phyloP scores from a whole-genome alignment of 2,329 filamentous ascomycete species.

The Cryoendolithus antarcticus region DNA sequence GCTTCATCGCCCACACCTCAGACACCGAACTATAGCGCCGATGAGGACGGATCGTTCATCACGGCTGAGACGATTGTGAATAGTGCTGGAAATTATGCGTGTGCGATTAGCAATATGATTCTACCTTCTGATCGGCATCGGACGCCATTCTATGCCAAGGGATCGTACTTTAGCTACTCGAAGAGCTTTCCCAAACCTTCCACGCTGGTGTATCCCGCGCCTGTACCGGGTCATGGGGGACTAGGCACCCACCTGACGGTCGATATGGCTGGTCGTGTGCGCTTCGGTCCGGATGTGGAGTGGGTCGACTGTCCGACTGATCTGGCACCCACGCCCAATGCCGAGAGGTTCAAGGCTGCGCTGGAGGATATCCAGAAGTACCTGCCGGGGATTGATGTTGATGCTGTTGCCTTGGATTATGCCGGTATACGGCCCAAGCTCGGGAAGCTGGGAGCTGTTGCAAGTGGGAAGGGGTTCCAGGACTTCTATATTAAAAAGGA shows the following conservation, averaged over 20 bases:
- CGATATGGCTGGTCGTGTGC: constrained; percentile 69
- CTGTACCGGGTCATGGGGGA: constrained; percentile 67
- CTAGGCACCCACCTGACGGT: constrained; percentile 89
- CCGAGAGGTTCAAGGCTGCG: constrained; percentile 51
- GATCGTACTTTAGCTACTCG: constrained; percentile 83
- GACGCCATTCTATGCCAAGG: constrained; percentile 74
- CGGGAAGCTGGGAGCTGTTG: constrained; percentile 46
- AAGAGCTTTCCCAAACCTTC: constrained; percentile 50
- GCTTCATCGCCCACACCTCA: constrained; percentile 14
- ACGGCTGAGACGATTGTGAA: constrained; percentile 72
- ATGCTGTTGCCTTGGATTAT: constrained; percentile 65
- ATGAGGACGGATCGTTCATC: constrained; percentile 38
- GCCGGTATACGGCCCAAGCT: constrained; percentile 87
- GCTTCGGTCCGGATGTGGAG: constrained; percentile 91
- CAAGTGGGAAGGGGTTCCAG: constrained; percentile 54
- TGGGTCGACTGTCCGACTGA: constrained; percentile 67
- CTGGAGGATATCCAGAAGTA: constrained; percentile 66
- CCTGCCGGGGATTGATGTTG: constrained; percentile 58
- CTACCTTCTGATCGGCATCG: constrained; percentile 44
- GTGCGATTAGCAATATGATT: constrained; percentile 70
- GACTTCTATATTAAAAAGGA: constrained; percentile 77
- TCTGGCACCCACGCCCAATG: constrained; percentile 49
- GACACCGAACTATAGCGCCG: constrained; percentile 14
- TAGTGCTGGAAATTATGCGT: constrained; percentile 69
- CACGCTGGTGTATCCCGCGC: constrained; percentile 79